Conservation (phyloP, 1,284 basidiomycete species). For the Sanghuangporus sanghuang region DNA sequence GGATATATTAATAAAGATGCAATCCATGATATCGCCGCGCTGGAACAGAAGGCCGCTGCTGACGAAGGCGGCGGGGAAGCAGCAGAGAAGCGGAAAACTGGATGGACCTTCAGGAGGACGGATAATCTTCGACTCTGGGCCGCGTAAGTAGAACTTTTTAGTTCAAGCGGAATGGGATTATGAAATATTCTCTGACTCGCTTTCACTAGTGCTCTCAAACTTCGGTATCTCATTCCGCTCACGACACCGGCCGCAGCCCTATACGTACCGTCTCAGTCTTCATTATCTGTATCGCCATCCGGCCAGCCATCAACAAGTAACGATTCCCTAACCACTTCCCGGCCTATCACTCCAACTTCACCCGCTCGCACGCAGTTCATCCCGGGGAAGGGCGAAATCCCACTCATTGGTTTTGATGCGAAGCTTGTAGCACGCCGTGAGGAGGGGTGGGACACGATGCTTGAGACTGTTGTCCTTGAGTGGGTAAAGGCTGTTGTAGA, state of each 20-base stretch:
- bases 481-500: slow-evolving; percentile 70
- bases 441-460: slow-evolving; percentile 76
- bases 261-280: slow-evolving; percentile 25
- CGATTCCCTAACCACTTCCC: slow-evolving; percentile 23
- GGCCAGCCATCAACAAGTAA: slow-evolving; percentile 14
- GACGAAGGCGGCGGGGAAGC: slow-evolving; percentile 28
- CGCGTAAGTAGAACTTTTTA: slow-evolving; percentile 46
- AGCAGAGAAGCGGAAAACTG: slow-evolving; percentile 36
- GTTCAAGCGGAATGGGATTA: neutral
- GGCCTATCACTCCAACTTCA: slow-evolving; percentile 23
- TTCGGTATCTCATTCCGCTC: slow-evolving; percentile 73
- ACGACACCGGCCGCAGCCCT: slow-evolving; percentile 41
- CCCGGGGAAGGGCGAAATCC: slow-evolving; percentile 21
- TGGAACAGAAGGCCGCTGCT: slow-evolving; percentile 42
- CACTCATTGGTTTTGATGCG: slow-evolving; percentile 58
- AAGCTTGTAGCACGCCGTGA: slow-evolving; percentile 67
- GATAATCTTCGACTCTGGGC: slow-evolving; percentile 82
- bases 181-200: neutral
- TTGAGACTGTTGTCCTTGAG: slow-evolving; percentile 51
- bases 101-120: slow-evolving; percentile 78
- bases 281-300: slow-evolving; percentile 16
- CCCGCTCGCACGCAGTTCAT: slow-evolving; percentile 24
- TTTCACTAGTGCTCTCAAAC: slow-evolving; percentile 61
- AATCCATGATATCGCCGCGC: slow-evolving; percentile 71
- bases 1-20: slow-evolving; percentile 75